Evolutionary conservation across 257 asterid genomes (phyloP).

Genomic region (Solanum peruvianum): DNA sequence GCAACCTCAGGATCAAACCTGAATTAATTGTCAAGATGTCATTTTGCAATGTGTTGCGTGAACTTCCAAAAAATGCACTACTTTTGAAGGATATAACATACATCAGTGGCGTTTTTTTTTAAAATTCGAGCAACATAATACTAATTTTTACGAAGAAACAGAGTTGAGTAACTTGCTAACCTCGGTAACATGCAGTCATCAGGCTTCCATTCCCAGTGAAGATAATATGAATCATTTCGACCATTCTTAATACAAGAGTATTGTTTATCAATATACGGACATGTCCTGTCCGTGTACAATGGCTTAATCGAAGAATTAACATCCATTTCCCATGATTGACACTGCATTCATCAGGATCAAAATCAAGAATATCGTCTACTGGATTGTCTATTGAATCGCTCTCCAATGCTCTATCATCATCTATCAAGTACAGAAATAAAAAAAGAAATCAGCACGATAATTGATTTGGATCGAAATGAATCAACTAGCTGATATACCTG

Average conservation of each 20-base stretch:
- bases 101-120: neutral
- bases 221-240: conserved; percentile 45
- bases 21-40: neutral
- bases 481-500: conserved; percentile 4
- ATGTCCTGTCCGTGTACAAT: conserved; percentile 48
- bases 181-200: conserved; percentile 88
- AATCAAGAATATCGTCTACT: conserved; percentile 61
- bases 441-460: neutral
- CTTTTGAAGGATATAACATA: neutral
- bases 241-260: conserved; percentile 80
- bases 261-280: conserved; percentile 78
- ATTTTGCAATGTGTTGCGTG: neutral
- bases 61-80: neutral
- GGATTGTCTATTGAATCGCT: conserved; percentile 27
- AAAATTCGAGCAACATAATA: neutral
- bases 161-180: conserved; percentile 6
- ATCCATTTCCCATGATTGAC: conserved; percentile 68
- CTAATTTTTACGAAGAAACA: neutral
- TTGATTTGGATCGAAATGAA: neutral
- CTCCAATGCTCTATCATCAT: conserved; percentile 10
- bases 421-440: conserved; percentile 7
- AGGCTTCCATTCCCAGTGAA: conserved; percentile 84
- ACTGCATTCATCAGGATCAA: conserved; percentile 72
- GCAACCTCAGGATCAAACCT: conserved; percentile 69
- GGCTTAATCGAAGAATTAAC: conserved; percentile 57